Evolutionary conservation across 805 yeast species (phyloP).

Genomic region (Starmera dryadoides): DNA sequence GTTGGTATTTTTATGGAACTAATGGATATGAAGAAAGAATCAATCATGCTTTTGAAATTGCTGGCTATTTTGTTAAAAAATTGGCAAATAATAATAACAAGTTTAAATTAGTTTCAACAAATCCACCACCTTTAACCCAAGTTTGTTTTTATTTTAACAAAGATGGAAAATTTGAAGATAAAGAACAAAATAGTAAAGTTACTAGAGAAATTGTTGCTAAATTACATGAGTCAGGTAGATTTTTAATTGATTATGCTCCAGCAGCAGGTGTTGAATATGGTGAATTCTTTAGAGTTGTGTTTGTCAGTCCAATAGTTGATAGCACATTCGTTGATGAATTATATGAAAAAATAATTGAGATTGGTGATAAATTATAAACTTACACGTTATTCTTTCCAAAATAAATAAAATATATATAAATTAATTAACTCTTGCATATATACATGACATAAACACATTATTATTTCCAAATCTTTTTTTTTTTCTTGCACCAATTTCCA

Average conservation of each 20-base stretch:
- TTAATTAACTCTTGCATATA: background rate
- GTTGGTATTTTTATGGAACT: conserved; percentile 76
- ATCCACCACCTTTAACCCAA: conserved; percentile 72
- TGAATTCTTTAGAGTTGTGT: conserved; percentile 80
- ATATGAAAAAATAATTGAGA: conserved; percentile 28
- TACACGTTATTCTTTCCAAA: background rate
- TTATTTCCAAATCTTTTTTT: too few relatives aligned
- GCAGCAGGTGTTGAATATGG: conserved; percentile 52
- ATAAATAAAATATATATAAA: background rate
- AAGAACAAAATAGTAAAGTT: conserved; percentile 37
- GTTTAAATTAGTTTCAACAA: conserved; percentile 48
- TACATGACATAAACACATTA: background rate
- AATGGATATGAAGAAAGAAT: conserved; percentile 58
- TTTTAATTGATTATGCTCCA: conserved; percentile 75
- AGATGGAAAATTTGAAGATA: conserved; percentile 20
- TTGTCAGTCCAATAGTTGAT: conserved; percentile 59
- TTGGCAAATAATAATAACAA: conserved; percentile 25
- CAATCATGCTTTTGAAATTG: conserved; percentile 65
- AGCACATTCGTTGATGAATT: conserved; percentile 37
- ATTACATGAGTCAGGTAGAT: conserved; percentile 57
- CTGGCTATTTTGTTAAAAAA: conserved; percentile 49
- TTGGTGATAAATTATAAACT: conserved; percentile 21
- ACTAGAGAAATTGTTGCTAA: conserved; percentile 58
- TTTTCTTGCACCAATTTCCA: too few relatives aligned
- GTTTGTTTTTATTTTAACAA: conserved; percentile 75